A percentile compares a stretch with the other conserved stretches of the same genome.
Conservation (phyloP, 495 filamentous ascomycete species). For the Hypoxylon perforatum region DNA sequence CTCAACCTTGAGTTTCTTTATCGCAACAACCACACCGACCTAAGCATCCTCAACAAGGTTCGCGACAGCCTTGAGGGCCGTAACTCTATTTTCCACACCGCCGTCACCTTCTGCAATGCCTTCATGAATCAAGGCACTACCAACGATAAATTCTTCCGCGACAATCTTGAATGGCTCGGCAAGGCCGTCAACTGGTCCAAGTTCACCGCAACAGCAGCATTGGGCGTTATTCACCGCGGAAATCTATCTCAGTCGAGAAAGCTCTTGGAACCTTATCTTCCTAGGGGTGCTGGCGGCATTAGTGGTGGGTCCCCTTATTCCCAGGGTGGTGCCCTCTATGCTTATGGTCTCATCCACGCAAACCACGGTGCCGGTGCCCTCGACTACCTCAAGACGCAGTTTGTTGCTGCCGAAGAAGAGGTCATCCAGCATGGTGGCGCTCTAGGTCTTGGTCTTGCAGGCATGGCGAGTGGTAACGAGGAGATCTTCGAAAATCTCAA, state of each 20-base stretch:
- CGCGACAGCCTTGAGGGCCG: conserved; percentile 93
- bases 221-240: conserved; percentile 96
- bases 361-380: conserved; percentile 96
- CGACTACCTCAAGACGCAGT: conserved; percentile 86
- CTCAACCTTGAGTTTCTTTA: conserved; percentile 96
- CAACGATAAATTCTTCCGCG: conserved; percentile 95
- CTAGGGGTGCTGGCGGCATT: conserved; percentile 73
- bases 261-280: conserved; percentile 93
- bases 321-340: conserved; percentile 95
- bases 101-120: conserved; percentile 95
- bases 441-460: conserved; percentile 93
- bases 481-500: conserved; percentile 93
- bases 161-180: conserved; percentile 97
- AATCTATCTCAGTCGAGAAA: conserved; percentile 93
- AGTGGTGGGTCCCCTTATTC: conserved; percentile 87
- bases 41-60: conserved; percentile 92
- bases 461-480: conserved; percentile 93
- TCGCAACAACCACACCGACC: conserved; percentile 85
- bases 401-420: conserved; percentile 87
- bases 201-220: conserved; percentile 95
- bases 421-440: conserved; percentile 98
- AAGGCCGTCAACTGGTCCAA: conserved; percentile 99
- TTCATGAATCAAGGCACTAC: conserved; percentile 99
- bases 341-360: conserved; percentile 94
- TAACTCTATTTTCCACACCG: conserved; percentile 98